Base-by-base conservation (phyloP, 805 yeast genomes). In the Starmerella etchellsii region DNA sequence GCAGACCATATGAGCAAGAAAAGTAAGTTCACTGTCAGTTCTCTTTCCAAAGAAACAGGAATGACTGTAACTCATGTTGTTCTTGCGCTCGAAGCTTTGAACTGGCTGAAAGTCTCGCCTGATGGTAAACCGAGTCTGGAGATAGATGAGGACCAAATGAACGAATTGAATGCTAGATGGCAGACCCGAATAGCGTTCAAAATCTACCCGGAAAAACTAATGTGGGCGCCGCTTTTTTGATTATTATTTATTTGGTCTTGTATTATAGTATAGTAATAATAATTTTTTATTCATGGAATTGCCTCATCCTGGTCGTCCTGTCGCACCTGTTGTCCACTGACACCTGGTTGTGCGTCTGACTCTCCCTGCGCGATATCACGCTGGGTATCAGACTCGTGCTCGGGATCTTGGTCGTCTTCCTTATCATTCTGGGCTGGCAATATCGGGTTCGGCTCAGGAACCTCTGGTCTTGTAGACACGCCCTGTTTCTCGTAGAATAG, bases 51-150 rank as follows among this genome's bases (percentile, higher is more conserved):
- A 41, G 54, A 73, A 11, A 82, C 95, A 0, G 96, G 96, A 0
- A 81, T 91, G 87, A 77, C 71, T 2, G 70, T 80, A 8, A 79
- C 88, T 13, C 97, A 91, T 60, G 84, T 87, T 0, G 69, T 88
- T 5, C 81, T 81, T 34, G 94, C 93, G 0, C 63, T 91, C 19
- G 98, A 91, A 58, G 79, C 76, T 42, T 60, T 88, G 23, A 68
- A 73, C 21, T 75, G 79, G 8, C 62, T 91, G 19, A 62, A 34
- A 13, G 30, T 73, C 13, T 10, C 21, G 11, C 29, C 15, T 6
- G 25, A 31, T 20, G 36, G 31, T 9, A 20, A 16, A 1, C 29
- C 34, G 18, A 25, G n/a, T 7, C 28, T 43, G n/a, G n/a, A 19
- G 9, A 27, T 43, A 4, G 33, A 36, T 23, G 30, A 23, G n/a